A percentile compares a stretch with the other conserved stretches of the same genome.
Conservation (phyloP, 2,329 filamentous ascomycete genomes). For the Fusarium nodosum region DNA sequence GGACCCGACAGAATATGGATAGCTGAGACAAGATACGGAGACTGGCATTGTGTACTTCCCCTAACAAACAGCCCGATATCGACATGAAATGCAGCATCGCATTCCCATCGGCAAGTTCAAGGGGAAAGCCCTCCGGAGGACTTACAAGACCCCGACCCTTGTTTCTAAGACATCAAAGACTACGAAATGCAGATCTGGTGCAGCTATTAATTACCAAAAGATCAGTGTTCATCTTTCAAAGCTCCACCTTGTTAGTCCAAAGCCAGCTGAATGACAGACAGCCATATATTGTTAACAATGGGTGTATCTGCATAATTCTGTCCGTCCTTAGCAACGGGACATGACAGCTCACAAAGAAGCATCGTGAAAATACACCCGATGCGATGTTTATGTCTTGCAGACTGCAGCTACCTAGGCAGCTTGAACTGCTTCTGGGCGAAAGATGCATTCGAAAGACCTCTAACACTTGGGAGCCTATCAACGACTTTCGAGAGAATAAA, state of each 20-base stretch:
- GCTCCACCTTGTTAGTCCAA: slow-evolving; percentile 22
- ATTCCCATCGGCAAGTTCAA: slow-evolving; percentile 18
- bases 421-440: slow-evolving; percentile 8
- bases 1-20: background rate
- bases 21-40: slow-evolving; percentile 20
- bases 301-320: slow-evolving; percentile 11
- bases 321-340: slow-evolving; percentile 13
- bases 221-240: slow-evolving; percentile 15
- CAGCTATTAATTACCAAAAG: slow-evolving; percentile 28
- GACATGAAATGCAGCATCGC: background rate
- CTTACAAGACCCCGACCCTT: slow-evolving; percentile 3
- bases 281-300: slow-evolving; percentile 14
- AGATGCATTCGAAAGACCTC: slow-evolving; percentile 4
- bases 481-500: slow-evolving; percentile 22
- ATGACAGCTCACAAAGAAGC: slow-evolving; percentile 16
- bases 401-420: slow-evolving; percentile 13
- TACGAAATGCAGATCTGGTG: slow-evolving; percentile 29
- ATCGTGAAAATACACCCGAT: slow-evolving; percentile 25
- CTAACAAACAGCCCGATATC: background rate
- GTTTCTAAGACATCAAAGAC: slow-evolving; percentile 13
- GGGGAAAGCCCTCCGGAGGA: background rate
- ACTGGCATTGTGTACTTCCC: slow-evolving; percentile 3
- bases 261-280: slow-evolving; percentile 16
- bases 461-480: slow-evolving; percentile 5
- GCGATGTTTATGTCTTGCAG: slow-evolving; percentile 47